A percentile compares a stretch with the other conserved stretches of the same genome.
These are phyloP conservation scores for Phytopythium cucurbitacearum DNA, from an alignment of 352 stramenopile species.

Conservation along the genomic window DNA sequence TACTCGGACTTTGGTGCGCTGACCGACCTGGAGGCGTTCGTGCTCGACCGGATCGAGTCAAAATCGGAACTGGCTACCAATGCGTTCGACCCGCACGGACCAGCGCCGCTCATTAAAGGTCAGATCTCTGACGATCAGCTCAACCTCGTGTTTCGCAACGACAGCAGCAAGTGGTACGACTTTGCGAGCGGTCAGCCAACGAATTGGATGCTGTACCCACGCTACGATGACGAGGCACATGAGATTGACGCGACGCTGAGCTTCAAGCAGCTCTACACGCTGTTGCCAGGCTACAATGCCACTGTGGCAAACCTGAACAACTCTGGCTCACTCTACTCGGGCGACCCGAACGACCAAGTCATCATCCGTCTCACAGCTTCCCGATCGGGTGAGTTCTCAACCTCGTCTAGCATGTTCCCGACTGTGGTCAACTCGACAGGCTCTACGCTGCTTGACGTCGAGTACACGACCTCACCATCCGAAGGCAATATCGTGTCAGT, in stretches of 20 bases:
- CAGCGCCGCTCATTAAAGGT: neutral
- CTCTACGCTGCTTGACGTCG: slow-evolving; percentile 35
- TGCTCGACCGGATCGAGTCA: slow-evolving; percentile 34
- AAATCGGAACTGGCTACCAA: slow-evolving; percentile 1
- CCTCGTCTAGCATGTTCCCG: slow-evolving; percentile 25
- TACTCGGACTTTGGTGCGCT: slow-evolving; percentile 44
- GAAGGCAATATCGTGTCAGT: slow-evolving; percentile 13
- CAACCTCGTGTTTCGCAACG: neutral
- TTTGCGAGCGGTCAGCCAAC: slow-evolving; percentile 6
- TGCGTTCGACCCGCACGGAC: neutral
- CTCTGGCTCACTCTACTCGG: slow-evolving; percentile 28
- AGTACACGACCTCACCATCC: slow-evolving; percentile 23
- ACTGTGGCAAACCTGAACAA: slow-evolving; percentile 11
- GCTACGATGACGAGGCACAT: slow-evolving; percentile 8
- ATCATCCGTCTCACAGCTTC: slow-evolving; percentile 29
- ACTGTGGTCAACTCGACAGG: slow-evolving; percentile 37
- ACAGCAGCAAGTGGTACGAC: neutral
- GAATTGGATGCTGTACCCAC: slow-evolving; percentile 33
- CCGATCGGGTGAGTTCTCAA: slow-evolving; percentile 11
- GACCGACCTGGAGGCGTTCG: slow-evolving; percentile 43
- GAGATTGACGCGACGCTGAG: slow-evolving; percentile 46
- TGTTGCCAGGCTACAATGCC: slow-evolving; percentile 32
- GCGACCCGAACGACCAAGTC: slow-evolving; percentile 33
- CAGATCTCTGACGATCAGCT: neutral
- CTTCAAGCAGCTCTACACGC: slow-evolving; percentile 56